phyloP scores from a whole-genome alignment of 495 filamentous ascomycete species.

The Daldinia caldariorum region DNA sequence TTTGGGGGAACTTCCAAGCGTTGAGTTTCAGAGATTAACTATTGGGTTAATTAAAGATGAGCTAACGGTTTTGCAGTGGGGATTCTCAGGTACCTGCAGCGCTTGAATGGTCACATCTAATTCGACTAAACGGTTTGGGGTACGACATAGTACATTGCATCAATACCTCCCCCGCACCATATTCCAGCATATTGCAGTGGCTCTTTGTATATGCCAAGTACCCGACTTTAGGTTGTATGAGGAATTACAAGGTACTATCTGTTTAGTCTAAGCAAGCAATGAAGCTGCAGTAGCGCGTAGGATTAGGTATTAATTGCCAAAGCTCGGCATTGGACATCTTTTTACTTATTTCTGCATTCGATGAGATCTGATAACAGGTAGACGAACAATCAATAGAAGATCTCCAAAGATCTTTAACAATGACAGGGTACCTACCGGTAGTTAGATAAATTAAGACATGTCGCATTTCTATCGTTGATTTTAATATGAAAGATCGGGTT shows the following conservation, averaged over 20 bases:
- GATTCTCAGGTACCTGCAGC: slow-evolving; percentile 25
- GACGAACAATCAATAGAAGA: neutral
- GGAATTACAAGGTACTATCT: too few species aligned
- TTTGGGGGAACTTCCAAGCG: slow-evolving; percentile 26
- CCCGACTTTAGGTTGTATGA: neutral
- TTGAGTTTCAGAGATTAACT: slow-evolving; percentile 17
- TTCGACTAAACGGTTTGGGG: slow-evolving; percentile 20
- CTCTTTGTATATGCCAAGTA: neutral
- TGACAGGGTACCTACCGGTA: neutral
- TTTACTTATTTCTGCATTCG: neutral
- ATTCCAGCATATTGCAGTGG: neutral
- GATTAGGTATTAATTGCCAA: slow-evolving; percentile 36
- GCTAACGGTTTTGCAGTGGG: slow-evolving; percentile 10
- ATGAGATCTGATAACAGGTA: neutral
- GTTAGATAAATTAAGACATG: neutral
- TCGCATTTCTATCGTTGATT: neutral
- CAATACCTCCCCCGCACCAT: slow-evolving; percentile 29
- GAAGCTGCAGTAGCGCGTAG: slow-evolving; percentile 26
- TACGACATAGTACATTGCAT: slow-evolving; percentile 22
- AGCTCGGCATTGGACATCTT: slow-evolving; percentile 6
- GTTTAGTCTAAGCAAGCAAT: neutral
- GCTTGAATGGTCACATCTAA: slow-evolving; percentile 14
- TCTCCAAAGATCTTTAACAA: neutral
- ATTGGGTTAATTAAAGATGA: slow-evolving; percentile 12
- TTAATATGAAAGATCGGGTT: neutral